A percentile compares a stretch with the other conserved stretches of the same genome.
phyloP scores from a whole-genome alignment of 1,139 yeast species.

The Meyerozyma elateridarum region DNA sequence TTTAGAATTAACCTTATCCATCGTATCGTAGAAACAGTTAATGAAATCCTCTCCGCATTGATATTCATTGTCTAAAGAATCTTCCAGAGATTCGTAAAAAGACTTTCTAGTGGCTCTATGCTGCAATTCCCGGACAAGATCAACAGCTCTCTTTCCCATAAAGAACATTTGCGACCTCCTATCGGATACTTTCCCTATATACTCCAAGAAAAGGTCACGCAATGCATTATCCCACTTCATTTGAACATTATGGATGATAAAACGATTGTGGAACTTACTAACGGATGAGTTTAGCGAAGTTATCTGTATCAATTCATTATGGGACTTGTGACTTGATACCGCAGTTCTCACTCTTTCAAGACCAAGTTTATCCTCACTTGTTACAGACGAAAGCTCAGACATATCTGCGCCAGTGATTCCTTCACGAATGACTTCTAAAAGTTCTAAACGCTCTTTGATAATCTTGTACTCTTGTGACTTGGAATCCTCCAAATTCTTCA shows the following conservation, averaged over 20 bases:
- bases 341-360: conserved; percentile 3
- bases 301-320: conserved; percentile 27
- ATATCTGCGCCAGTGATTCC: conserved; percentile 1
- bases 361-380: not conserved
- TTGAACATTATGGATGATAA: conserved; percentile 71
- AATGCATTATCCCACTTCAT: conserved; percentile 74
- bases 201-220: conserved; percentile 58
- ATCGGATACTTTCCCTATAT: conserved; percentile 56
- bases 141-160: conserved; percentile 68
- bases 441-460: not conserved
- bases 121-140: conserved; percentile 39
- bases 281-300: conserved; percentile 25
- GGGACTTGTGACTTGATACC: conserved; percentile 4
- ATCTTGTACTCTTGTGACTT: conserved; percentile 1
- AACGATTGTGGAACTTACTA: conserved; percentile 62
- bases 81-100: conserved; percentile 11
- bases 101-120: conserved; percentile 6
- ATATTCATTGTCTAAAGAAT: conserved; percentile 12
- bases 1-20: conserved; percentile 22
- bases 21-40: conserved; percentile 28
- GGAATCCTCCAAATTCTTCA: not conserved
- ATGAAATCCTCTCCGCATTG: conserved; percentile 30
- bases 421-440: not conserved
- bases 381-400: conserved; percentile 1
- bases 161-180: conserved; percentile 56